Base-by-base conservation (phyloP, 805 yeast species). In the Metschnikowia bowlesiae region DNA sequence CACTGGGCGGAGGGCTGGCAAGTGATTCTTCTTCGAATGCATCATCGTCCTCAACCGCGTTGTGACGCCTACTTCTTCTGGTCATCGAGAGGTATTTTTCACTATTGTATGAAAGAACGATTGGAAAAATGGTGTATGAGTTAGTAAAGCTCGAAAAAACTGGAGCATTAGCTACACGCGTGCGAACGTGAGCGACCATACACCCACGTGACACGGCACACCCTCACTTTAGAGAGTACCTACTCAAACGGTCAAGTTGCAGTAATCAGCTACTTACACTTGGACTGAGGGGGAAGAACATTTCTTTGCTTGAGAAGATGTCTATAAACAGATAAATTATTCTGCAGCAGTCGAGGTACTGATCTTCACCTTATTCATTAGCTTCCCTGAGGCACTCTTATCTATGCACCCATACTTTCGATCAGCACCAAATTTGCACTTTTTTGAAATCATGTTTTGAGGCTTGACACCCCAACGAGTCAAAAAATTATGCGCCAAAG, bases 351-450 rank as follows among this genome's bases (percentile, higher is more conserved):
- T 47, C 33, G 10, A 14, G n/a, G 16, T 9, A 29, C 48, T 32
- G 8, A 39, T 52, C 16, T 48, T 45, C 26, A 56, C 46, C 38
- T 56, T 56, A 7, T 48, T 37, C 60, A 56, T 56, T 37, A 54
- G 55, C 30, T 53, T 56, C 26, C 45, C 48, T 5, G 33, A 36
- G 14, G 18, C 29, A 4, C 39, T 39, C 11, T 44, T 31, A n/a
- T 44, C 47, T 22, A 35, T 33, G 8, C 31, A 29, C 22, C 58
- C 59, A 39, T 56, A 56, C 11, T 9, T 8, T 28, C 29, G n/a
- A 62, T 89, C 96, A 0, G 73, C 67, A 0, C 89, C 91, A 28
- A 82, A 64, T 9, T 48, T 53, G 1, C 87, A 80, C 58, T 55
- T 75, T 2, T 71, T 69, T 6, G 74, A 38, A 1, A 69, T 61